phyloP scores from a whole-genome alignment of 2,329 filamentous ascomycete genomes.

The Epichloe aotearoae region DNA sequence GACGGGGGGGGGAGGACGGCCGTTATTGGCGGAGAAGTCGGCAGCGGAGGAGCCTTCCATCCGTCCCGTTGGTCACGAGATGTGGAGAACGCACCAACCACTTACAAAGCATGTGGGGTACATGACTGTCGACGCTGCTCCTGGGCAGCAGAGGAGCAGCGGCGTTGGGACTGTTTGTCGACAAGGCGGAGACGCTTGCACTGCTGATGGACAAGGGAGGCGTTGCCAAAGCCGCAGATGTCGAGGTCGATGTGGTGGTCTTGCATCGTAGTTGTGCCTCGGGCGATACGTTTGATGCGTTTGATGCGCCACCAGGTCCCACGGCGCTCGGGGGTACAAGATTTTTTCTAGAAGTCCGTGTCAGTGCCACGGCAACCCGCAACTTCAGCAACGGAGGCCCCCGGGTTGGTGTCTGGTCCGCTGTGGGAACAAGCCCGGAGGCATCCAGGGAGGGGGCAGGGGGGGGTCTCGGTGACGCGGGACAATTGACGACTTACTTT shows the following conservation, averaged over 20 bases:
- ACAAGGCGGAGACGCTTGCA: conserved; percentile 19
- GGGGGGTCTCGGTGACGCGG: background rate
- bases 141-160: background rate
- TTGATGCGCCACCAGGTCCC: conserved; percentile 16
- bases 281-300: conserved; percentile 15
- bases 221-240: background rate
- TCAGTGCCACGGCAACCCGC: conserved; percentile 10
- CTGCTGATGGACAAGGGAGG: conserved; percentile 8
- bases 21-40: background rate
- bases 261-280: conserved; percentile 22
- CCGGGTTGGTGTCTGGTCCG: background rate
- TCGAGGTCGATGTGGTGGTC: background rate
- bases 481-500: conserved; percentile 47
- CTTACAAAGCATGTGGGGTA: conserved; percentile 37
- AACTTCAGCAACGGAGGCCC: background rate
- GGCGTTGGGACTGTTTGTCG: conserved; percentile 9
- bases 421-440: background rate
- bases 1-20: background rate
- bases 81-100: conserved; percentile 9
- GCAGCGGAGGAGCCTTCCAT: background rate
- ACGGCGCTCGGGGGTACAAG: conserved; percentile 25
- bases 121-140: conserved; percentile 26
- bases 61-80: background rate
- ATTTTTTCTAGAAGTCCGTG: conserved; percentile 27
- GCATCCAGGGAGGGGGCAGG: background rate